A percentile compares a stretch with the other conserved stretches of the same genome.
These are phyloP conservation scores for Aspergillus uvarum DNA, from an alignment of 2,329 filamentous ascomycete species.

Conservation along the genomic window DNA sequence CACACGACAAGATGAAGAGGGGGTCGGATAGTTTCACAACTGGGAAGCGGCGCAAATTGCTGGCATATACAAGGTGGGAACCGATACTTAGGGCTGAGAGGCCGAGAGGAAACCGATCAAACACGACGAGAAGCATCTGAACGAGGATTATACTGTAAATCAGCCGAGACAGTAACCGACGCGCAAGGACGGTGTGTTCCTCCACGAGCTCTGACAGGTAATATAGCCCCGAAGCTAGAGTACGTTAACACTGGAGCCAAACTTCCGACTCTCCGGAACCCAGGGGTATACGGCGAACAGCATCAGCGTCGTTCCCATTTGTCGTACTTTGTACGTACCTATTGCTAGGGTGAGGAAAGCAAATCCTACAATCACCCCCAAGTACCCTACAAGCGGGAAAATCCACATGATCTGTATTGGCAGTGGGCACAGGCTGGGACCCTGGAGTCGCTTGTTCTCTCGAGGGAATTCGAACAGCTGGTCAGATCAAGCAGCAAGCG, in stretches of 20 bases:
- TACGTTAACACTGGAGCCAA: conserved; percentile 6
- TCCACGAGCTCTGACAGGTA: conserved; percentile 98
- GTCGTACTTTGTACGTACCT: conserved; percentile 48
- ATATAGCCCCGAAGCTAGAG: conserved; percentile 86
- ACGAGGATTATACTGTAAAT: conserved; percentile 79
- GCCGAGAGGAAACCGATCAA: conserved; percentile 82
- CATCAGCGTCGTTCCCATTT: not conserved
- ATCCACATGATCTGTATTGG: conserved; percentile 74
- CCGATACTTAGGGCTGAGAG: conserved; percentile 72
- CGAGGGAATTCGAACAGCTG: not conserved
- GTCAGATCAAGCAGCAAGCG: not conserved
- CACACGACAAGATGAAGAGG: conserved; percentile 79
- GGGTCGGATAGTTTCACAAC: conserved; percentile 85
- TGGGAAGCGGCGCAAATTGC: conserved; percentile 75
- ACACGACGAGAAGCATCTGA: conserved; percentile 70
- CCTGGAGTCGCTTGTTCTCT: not conserved
- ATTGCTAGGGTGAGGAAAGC: conserved; percentile 92
- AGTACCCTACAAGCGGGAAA: conserved; percentile 84
- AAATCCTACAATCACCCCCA: conserved; percentile 85
- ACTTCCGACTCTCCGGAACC: not conserved
- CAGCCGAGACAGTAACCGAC: conserved; percentile 77
- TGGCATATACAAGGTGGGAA: conserved; percentile 81
- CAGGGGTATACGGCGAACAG: not conserved
- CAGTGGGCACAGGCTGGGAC: not conserved
- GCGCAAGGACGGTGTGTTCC: conserved; percentile 91